Conservation (phyloP, 2,329 filamentous ascomycete genomes). For the Exophiala lecanii-corni region DNA sequence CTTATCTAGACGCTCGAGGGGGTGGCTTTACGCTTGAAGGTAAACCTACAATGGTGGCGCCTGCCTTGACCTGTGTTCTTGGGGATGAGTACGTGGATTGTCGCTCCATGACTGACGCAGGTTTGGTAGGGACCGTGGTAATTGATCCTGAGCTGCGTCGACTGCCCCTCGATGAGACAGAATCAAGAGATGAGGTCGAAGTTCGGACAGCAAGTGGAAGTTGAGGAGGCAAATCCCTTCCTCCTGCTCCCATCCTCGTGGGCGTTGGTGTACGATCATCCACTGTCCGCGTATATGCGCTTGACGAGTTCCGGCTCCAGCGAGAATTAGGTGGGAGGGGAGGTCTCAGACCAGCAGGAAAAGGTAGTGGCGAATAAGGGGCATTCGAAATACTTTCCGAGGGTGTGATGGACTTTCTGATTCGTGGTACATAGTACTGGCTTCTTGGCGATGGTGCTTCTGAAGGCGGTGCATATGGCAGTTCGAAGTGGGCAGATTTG, state of each 20-base stretch:
- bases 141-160: background rate
- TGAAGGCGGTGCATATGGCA: conserved; percentile 4
- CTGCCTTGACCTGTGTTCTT: conserved; percentile 46
- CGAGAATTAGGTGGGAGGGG: conserved; percentile 7
- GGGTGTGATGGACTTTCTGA: conserved; percentile 17
- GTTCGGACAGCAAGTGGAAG: background rate
- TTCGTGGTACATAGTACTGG: conserved; percentile 7
- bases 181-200: conserved; percentile 1
- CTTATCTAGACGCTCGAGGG: too few species aligned
- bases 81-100: background rate
- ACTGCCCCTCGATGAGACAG: background rate
- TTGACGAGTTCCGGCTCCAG: conserved; percentile 19
- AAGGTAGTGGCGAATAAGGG: conserved; percentile 15
- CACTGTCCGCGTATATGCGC: conserved; percentile 28
- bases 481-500: conserved; percentile 6
- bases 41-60: conserved; percentile 34
- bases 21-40: background rate
- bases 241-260: background rate
- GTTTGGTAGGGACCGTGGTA: background rate
- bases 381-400: conserved; percentile 21
- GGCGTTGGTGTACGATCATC: conserved; percentile 33
- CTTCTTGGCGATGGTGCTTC: conserved; percentile 4
- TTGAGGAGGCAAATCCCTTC: background rate
- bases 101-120: background rate
- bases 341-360: conserved; percentile 7